Conservation (phyloP, 306 rosid genomes). For the Sechiopsis laciniata region DNA sequence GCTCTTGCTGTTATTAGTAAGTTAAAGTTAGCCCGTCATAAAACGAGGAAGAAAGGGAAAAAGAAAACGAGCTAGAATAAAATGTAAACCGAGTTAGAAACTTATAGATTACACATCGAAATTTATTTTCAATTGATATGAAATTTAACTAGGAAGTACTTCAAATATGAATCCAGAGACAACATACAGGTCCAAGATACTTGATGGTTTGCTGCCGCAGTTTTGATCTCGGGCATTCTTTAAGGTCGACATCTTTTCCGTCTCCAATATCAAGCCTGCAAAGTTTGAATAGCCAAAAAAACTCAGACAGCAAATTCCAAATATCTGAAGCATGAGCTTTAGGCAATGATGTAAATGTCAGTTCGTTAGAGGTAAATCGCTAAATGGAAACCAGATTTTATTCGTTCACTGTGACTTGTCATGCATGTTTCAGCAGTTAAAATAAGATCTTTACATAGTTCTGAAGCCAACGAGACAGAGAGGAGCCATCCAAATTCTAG, state of each 20-base stretch:
- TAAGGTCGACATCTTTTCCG: conserved; percentile 67
- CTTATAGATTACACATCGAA: not conserved
- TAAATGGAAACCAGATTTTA: not conserved
- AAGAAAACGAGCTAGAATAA: not conserved
- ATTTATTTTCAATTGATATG: not conserved
- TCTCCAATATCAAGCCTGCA: conserved; percentile 86
- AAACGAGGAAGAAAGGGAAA: not conserved
- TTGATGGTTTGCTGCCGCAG: conserved; percentile 72
- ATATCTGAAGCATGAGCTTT: not conserved
- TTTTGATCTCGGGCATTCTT: conserved; percentile 52
- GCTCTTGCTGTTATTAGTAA: conserved; percentile 57
- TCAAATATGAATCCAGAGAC: not conserved
- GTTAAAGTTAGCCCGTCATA: not conserved
- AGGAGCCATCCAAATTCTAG: conserved; percentile 1
- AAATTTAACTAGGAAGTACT: not conserved
- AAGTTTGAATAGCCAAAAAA: not conserved
- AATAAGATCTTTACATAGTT: not conserved
- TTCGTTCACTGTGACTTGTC: not conserved
- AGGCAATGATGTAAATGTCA: not conserved
- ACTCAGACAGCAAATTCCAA: not conserved
- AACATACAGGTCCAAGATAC: conserved; percentile 92
- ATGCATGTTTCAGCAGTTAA: not conserved
- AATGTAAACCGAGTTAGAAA: not conserved
- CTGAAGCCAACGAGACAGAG: not conserved
- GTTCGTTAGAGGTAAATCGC: not conserved